phyloP scores from a whole-genome alignment of 768 basidiomycete genomes.

The Podaxis sp. region DNA sequence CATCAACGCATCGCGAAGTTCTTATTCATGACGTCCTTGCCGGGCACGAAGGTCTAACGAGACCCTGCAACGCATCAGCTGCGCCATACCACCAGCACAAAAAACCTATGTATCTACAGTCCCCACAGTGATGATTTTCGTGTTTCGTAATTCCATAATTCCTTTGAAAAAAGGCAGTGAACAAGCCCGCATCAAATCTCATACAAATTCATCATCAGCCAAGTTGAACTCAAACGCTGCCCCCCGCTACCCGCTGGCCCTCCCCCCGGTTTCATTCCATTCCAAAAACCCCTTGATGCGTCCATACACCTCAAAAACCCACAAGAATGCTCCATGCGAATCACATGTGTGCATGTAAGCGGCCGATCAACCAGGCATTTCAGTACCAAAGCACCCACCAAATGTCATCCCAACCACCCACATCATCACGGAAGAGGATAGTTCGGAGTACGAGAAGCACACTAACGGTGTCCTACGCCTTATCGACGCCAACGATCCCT shows the following conservation, averaged over 20 bases:
- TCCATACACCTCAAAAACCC: not conserved
- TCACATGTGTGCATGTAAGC: not conserved
- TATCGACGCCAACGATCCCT: not conserved
- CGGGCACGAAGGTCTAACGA: not conserved
- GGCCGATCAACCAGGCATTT: not conserved
- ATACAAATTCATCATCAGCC: not conserved
- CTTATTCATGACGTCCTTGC: slow-evolving; percentile 3
- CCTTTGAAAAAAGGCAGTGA: too few species aligned
- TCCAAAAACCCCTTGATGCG: not conserved
- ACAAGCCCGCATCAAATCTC: too few species aligned
- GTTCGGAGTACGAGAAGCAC: too few species aligned
- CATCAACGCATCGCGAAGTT: not conserved
- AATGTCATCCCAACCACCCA: not conserved
- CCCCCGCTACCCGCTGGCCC: not conserved
- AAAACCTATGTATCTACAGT: too few species aligned
- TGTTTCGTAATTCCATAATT: too few species aligned
- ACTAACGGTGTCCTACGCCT: too few species aligned
- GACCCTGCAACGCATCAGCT: not conserved
- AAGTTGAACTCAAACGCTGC: not conserved
- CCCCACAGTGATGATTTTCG: too few species aligned
- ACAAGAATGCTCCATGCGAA: not conserved
- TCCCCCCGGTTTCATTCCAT: too few species aligned
- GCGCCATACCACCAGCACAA: not conserved
- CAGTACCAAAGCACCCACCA: not conserved
- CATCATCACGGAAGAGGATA: not conserved